These are phyloP conservation scores for Fusarium camptoceras DNA, from an alignment of 2,329 filamentous ascomycete species.

Conservation along the genomic window DNA sequence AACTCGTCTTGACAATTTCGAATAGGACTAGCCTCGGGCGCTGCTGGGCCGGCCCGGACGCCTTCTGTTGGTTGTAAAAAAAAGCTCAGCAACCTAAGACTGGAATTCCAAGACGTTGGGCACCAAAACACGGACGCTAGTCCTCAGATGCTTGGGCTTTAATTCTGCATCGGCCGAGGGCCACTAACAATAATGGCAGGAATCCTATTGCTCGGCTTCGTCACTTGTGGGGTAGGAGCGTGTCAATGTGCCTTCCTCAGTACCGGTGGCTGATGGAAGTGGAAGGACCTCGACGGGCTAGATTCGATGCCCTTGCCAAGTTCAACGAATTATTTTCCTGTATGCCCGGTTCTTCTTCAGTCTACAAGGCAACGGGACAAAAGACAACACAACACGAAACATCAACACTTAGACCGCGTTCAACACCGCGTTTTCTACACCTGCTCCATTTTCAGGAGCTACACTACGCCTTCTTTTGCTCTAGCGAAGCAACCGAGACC, in stretches of 20 bases:
- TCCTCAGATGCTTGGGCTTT: conserved; percentile 36
- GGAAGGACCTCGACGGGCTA: conserved; percentile 6
- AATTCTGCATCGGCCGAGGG: conserved; percentile 43
- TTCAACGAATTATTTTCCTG: conserved; percentile 21
- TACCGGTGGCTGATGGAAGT: conserved; percentile 23
- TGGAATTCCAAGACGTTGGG: conserved; percentile 41
- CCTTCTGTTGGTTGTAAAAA: conserved; percentile 29
- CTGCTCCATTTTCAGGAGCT: conserved; percentile 20
- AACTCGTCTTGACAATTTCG: conserved; percentile 30
- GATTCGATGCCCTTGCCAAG: conserved; percentile 9
- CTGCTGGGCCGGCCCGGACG: conserved; percentile 46
- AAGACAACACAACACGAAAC: conserved; percentile 34
- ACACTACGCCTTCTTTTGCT: conserved; percentile 14
- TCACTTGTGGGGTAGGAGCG: conserved; percentile 41
- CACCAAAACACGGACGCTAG: conserved; percentile 47
- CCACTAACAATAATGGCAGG: conserved; percentile 41
- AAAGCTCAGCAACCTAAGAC: conserved; percentile 34
- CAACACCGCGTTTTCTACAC: conserved; percentile 18
- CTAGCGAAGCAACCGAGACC: conserved; percentile 14
- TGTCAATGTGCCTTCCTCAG: conserved; percentile 23
- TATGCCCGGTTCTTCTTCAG: background rate
- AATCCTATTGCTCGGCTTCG: conserved; percentile 45
- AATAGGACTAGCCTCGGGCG: conserved; percentile 40
- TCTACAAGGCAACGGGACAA: conserved; percentile 19
- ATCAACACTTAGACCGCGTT: conserved; percentile 14